A percentile compares a stretch with the other conserved stretches of the same genome.
Conservation (phyloP, 2,329 filamentous ascomycete genomes). For the Thermochaetoides dissita region DNA sequence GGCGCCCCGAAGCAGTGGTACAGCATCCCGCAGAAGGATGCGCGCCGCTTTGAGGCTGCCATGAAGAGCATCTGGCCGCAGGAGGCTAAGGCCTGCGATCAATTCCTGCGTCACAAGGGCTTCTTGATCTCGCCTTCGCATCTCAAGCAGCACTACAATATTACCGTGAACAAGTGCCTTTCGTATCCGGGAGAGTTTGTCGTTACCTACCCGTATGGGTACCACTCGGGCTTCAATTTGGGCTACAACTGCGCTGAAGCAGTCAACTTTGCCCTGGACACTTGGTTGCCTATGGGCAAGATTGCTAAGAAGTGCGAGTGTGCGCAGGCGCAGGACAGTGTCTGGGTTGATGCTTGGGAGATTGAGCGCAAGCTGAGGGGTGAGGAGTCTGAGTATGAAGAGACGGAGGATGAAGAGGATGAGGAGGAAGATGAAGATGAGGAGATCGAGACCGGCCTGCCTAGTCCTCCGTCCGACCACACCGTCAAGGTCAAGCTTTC, state of each 20-base stretch:
- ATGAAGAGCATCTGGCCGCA: constrained; percentile 94
- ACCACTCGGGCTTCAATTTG: constrained; percentile 94
- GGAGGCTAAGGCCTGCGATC: constrained; percentile 88
- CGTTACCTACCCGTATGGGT: constrained; percentile 95
- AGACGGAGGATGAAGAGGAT: constrained; percentile 59
- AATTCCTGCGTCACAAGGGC: constrained; percentile 94
- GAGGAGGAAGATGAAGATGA: constrained; percentile 50
- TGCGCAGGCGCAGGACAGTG: constrained; percentile 85
- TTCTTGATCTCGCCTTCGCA: constrained; percentile 89
- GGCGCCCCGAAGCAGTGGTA: constrained; percentile 99
- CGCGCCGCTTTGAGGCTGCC: constrained; percentile 77
- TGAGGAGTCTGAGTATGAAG: constrained; percentile 73
- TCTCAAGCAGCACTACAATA: constrained; percentile 75
- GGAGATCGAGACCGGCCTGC: constrained; percentile 53
- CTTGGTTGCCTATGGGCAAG: constrained; percentile 88
- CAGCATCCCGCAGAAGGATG: constrained; percentile 92
- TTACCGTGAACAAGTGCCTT: constrained; percentile 90
- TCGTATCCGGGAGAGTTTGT: constrained; percentile 96
- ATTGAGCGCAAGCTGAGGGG: constrained; percentile 89
- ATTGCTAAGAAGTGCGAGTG: constrained; percentile 96
- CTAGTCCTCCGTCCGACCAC: constrained; percentile 64
- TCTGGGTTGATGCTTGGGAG: constrained; percentile 94
- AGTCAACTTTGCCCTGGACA: constrained; percentile 92
- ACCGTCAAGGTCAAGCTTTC: constrained; percentile 50
- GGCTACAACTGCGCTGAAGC: constrained; percentile 98